Conservation (phyloP, 306 rosid species). For the Astragalus glycyphyllos region DNA sequence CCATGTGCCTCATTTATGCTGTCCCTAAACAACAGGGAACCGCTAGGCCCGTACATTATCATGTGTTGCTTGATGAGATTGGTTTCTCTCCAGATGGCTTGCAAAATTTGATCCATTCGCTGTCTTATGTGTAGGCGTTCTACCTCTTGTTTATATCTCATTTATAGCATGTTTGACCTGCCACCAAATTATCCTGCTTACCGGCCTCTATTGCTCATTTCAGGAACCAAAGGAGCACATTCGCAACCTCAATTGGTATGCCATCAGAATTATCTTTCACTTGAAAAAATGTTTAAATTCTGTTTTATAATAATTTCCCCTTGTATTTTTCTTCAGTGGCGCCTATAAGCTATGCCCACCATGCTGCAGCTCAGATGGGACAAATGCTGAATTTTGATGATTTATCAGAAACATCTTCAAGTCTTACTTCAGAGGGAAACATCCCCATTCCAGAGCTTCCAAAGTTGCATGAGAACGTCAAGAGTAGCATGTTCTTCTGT, state of each 20-base stretch:
- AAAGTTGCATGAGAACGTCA: conserved; percentile 57
- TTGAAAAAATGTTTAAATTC: conserved; percentile 9
- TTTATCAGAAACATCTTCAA: conserved; percentile 57
- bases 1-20: conserved; percentile 21
- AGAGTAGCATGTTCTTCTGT: conserved; percentile 81
- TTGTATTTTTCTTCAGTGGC: conserved; percentile 59
- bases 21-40: conserved; percentile 67
- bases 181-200: not conserved
- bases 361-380: conserved; percentile 80
- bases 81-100: conserved; percentile 85
- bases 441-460: conserved; percentile 74
- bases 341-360: conserved; percentile 88
- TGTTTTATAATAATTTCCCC: conserved; percentile 32
- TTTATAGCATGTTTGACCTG: conserved; percentile 15
- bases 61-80: conserved; percentile 86
- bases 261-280: conserved; percentile 5
- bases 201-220: conserved; percentile 26
- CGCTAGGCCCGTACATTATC: conserved; percentile 87
- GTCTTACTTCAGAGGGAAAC: conserved; percentile 40
- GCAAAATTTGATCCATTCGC: conserved; percentile 76
- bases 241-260: conserved; percentile 77
- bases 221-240: conserved; percentile 93
- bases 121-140: conserved; percentile 80
- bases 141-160: conserved; percentile 15
- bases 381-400: conserved; percentile 72